A percentile compares a stretch with the other conserved stretches of the same genome.
These are phyloP conservation scores for Hypoxylon cercidicola DNA, from an alignment of 495 filamentous ascomycete species.

Conservation along the genomic window DNA sequence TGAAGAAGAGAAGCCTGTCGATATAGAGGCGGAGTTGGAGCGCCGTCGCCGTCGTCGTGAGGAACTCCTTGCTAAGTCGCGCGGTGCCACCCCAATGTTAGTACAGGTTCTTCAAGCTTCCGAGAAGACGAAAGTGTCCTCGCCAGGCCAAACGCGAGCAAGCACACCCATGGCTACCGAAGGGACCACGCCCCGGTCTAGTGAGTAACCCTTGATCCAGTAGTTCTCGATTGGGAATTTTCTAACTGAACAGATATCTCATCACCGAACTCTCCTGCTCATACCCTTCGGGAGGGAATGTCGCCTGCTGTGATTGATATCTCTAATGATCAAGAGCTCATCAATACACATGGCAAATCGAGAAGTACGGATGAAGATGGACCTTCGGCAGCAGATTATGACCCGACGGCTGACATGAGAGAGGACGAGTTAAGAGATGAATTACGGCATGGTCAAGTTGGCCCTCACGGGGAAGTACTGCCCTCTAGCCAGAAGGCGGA, in stretches of 20 bases:
- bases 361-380: conserved; percentile 70
- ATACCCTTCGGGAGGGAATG: conserved; percentile 49
- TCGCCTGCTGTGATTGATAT: conserved; percentile 56
- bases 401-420: conserved; percentile 91
- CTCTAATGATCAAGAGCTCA: conserved; percentile 70
- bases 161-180: conserved; percentile 54
- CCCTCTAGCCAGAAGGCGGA: conserved; percentile 49
- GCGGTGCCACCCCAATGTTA: conserved; percentile 75
- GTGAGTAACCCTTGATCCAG: conserved; percentile 40
- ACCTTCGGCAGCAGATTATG: conserved; percentile 94
- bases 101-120: conserved; percentile 79
- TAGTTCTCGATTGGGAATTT: neutral
- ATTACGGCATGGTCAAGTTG: conserved; percentile 64
- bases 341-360: conserved; percentile 64
- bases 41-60: conserved; percentile 88
- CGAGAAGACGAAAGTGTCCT: conserved; percentile 64
- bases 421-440: conserved; percentile 83
- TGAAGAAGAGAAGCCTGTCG: conserved; percentile 65
- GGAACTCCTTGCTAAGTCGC: conserved; percentile 86
- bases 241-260: conserved; percentile 44
- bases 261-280: conserved; percentile 51
- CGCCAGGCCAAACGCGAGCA: conserved; percentile 60
- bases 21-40: conserved; percentile 84
- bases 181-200: conserved; percentile 53
- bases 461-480: conserved; percentile 55